Evolutionary conservation across 2,329 filamentous ascomycete genomes (phyloP), one percentile per base, ranked within the genome.

Genomic region (Ceratocystis papillata): DNA sequence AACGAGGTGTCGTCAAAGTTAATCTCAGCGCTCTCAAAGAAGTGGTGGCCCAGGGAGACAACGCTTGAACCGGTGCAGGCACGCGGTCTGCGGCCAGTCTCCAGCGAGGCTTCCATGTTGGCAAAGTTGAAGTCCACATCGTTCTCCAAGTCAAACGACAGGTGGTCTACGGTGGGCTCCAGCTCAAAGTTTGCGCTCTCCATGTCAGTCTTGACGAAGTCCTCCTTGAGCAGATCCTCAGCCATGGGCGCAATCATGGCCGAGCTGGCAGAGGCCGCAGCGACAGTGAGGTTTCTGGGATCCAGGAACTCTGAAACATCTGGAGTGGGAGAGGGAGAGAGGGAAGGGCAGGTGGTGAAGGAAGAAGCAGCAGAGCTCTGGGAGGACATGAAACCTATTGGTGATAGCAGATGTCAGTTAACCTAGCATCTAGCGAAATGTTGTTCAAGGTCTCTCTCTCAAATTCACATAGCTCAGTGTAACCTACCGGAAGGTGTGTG

Each of bases 271-370:
- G 79, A 74, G 63, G 73, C 76, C 75, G 78, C 81, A 75, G 78
- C 81, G 33, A 96, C 89, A 22, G 89, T 96, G 69, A 96, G 79
- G 73, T 96, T 90, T 73, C 92, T 87, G 44, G 93, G 92, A 74
- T 96, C 92, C 76, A 93, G 96, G 75, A 94, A 95, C 73, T 90
- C 87, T 1, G 85, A 85, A 59, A 82, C 78, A 74, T 89, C 86
- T 37, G 90, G 89, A 61, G 89, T 88, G 20, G 91, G 90, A 20
- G 66, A 59, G 22, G 91, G 90, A 33, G 90, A 95, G 69, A 94
- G 84, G 67, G 90, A 94, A 70, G 90, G 89, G 79, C 88, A 93
- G 59, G 87, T 85, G 73, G 86, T 66, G 53, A 62, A 55, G 12
- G 67, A 65, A 30, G 66, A 57, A 46, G 66, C 50, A n/a, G 64